Percentiles rank a stretch among this genome's conserved stretches.
Conservation (phyloP, 768 basidiomycete genomes). For the Boletus vermiculosoides region DNA sequence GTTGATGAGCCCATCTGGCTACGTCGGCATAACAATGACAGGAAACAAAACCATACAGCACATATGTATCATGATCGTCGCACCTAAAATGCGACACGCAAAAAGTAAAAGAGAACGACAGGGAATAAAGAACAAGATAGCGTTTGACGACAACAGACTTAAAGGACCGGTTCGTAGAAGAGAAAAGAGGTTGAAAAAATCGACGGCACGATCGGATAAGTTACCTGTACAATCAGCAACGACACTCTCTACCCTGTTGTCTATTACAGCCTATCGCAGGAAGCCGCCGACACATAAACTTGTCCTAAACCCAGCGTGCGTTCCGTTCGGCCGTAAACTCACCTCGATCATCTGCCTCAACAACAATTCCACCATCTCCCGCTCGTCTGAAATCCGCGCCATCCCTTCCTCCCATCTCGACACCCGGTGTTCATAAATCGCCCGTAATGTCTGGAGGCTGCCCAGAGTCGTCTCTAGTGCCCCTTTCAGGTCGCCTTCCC, state of each 20-base stretch:
- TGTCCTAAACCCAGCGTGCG: neutral
- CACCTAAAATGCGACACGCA: neutral
- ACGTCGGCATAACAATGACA: neutral
- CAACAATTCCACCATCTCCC: slow-evolving; percentile 63
- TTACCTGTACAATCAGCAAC: neutral
- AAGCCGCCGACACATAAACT: neutral
- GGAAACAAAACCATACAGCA: neutral
- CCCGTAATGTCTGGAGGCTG: slow-evolving; percentile 59
- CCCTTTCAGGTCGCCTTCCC: slow-evolving; percentile 64
- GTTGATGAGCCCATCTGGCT: neutral
- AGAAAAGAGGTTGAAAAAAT: too few relatives aligned
- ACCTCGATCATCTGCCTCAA: slow-evolving; percentile 61
- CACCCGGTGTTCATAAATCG: slow-evolving; percentile 68
- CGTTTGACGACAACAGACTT: neutral
- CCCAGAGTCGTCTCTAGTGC: slow-evolving; percentile 67
- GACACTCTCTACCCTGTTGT: neutral
- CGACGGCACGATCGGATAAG: neutral
- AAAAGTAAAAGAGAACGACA: neutral
- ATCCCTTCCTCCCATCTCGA: slow-evolving; percentile 72
- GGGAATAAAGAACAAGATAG: neutral
- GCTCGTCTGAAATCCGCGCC: slow-evolving; percentile 59
- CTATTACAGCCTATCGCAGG: too few relatives aligned
- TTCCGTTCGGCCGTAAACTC: slow-evolving; percentile 27
- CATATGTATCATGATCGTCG: neutral
- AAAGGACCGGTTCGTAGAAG: neutral